Evolutionary conservation across 371 early-diverging fungal genomes (phyloP), one percentile per base, ranked within the genome.

Genomic region (Rhizopus sp.): DNA sequence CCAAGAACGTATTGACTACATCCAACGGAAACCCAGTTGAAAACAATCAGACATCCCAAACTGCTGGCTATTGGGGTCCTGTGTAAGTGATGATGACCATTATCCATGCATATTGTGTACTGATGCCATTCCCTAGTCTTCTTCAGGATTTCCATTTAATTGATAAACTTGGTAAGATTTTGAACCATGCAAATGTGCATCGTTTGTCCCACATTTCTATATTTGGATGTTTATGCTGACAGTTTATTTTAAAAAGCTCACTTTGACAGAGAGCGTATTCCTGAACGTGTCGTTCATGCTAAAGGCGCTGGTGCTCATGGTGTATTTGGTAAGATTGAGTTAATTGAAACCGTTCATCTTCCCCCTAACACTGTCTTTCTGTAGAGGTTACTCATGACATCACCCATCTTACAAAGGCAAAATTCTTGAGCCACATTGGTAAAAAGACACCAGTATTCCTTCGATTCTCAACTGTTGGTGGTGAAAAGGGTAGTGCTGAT

Each of bases 231-330:
- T 40, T 32, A 34, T 49, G 48, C 54, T 60, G 42, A 55, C 50
- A 40, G 5, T 13, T 50, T 73, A 45, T 59, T 48, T 53, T 46
- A 8, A 29, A 4, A 23, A 64, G 77, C 88, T 61, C 92, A 89
- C 73, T 92, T 92, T 81, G 91, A 91, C 78, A 87, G 88, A 58
- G 93, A 92, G 69, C 85, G 93, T 58, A 85, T 88, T 47, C 77
- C 82, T 42, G 79, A 82, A 51, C 55, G 77, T 50, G 77, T 72
- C 41, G 80, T 79, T 17, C 78, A 81, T 55, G 81, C 81, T 3
- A 59, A 70, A 33, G 82, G 81, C 35, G 59, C 68, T n/a, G 83
- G 72, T 48, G 82, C 80, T 17, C 77, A 77, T 35, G 93, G 93
- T 48, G 77, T 84, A 70, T 91, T 92, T 73, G 86, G 84, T 83